Conservation (phyloP, 352 stramenopile species). For the Globisporangium acanthophoron region DNA sequence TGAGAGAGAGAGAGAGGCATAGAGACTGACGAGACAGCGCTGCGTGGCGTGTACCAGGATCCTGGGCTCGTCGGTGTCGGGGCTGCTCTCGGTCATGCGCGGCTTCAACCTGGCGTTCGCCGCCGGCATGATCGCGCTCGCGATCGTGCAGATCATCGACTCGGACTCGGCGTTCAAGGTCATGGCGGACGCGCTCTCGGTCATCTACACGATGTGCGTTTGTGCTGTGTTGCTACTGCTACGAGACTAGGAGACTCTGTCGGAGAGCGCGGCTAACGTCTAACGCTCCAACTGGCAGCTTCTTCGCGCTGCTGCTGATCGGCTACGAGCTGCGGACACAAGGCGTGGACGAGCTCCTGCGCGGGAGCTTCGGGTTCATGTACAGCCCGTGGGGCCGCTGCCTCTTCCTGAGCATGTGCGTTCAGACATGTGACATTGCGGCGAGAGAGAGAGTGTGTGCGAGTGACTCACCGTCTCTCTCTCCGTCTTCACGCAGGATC, state of each 20-base stretch:
- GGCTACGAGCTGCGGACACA: slow-evolving; percentile 80
- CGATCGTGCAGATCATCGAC: slow-evolving; percentile 59
- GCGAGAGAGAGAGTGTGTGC: no score
- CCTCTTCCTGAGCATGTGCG: slow-evolving; percentile 83
- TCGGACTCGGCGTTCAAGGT: slow-evolving; percentile 64
- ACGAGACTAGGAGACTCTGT: background rate
- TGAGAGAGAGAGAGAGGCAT: background rate
- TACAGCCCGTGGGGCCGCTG: slow-evolving; percentile 86
- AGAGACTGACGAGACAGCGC: slow-evolving; percentile 1
- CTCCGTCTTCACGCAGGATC: slow-evolving; percentile 38
- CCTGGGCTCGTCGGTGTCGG: slow-evolving; percentile 75
- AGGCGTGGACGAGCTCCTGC: slow-evolving; percentile 59
- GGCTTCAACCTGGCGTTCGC: slow-evolving; percentile 73
- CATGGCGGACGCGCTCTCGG: slow-evolving; percentile 68
- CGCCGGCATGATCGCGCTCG: slow-evolving; percentile 68
- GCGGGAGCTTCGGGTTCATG: slow-evolving; percentile 85
- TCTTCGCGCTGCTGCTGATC: slow-evolving; percentile 79
- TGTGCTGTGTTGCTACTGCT: no score
- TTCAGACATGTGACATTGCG: background rate
- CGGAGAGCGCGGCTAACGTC: background rate
- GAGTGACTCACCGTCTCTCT: background rate
- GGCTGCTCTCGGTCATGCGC: slow-evolving; percentile 70
- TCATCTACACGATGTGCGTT: slow-evolving; percentile 84
- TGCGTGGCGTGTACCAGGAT: slow-evolving; percentile 30
- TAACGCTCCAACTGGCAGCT: slow-evolving; percentile 21